Base-by-base conservation (phyloP, 345 rosid species). In the Salix koriyanagi region DNA sequence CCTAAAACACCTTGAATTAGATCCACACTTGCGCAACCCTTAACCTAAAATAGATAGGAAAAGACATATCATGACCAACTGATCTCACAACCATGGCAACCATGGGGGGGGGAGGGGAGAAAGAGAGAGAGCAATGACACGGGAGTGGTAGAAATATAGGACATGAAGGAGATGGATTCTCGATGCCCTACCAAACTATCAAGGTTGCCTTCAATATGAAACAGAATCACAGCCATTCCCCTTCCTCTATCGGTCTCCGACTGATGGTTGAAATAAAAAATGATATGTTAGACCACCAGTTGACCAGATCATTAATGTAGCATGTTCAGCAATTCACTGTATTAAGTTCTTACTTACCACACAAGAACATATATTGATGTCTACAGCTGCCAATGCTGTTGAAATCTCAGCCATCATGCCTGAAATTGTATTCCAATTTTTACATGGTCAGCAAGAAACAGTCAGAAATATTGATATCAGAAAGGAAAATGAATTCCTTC, bases 321-420 rank as follows among this genome's bases (percentile, higher is more conserved):
- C n/a, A 74, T 18, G 65, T 67, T 32, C 67, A 25, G 60, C n/a
- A 75, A 60, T 32, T 52, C 26, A 75, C 48, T 32, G 3, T 56
- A 46, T 46, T 4, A 42, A 2, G 44, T 54, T 46, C 66, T 60
- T 76, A 84, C 91, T 85, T 82, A 96, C 99, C 94, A 85, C 94
- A 69, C 98, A 96, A 70, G 99, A 90, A 84, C 94, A 93, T 81
- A 93, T 87, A 66, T 81, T 54, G 41, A 93, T 82, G 80, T 93
- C 94, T 77, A 82, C 88, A 80, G 90, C 80, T 70, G 93, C 87
- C 79, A 96, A 79, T 46, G 89, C 91, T 25, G 94, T 85, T 69
- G 99, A 87, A 48, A 96, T 87, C 80, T 93, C 97, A 34, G 93
- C 99, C 89, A 96, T 91, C 78, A 91, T 89, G 67, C 99, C 98